Base-by-base conservation (phyloP, 164 flowering plant genomes). In the Malania oleifera region DNA sequence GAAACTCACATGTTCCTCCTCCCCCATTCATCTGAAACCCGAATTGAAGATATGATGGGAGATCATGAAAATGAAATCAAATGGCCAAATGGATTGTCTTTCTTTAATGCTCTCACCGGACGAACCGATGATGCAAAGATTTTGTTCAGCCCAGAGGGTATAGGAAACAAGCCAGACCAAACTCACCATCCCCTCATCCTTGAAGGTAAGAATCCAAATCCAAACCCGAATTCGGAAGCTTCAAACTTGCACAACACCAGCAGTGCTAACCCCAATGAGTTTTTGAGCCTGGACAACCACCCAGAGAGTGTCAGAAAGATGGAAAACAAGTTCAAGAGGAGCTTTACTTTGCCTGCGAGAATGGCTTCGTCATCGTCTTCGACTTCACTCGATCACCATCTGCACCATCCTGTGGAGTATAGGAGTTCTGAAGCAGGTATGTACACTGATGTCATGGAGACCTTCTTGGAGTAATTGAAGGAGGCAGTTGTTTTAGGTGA, bases 71-170 rank as follows among this genome's bases (percentile, higher is more conserved):
- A 74, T 15, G 99, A 95, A 53, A 78, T 95, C 72, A 95, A 91
- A 64, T 91, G 99, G 99, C 99, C 99, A 0, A 88, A 80, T 51
- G 99, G 99, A 8, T 54, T 93, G 65, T 78, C 91, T 12, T 87
- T 91, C 77, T 86, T 82, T 59, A 76, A 80, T 60, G 96, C 93
- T 2, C 81, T 89, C 28, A 83, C 87, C 0, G 87, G 87, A 17
- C 65, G 79, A 19, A 39, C 68, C 0, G 93, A 84, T 46, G 91
- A 84, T 37, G 77, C 90, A 15, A 86, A 83, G 74, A 81, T 89
- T 18, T 52, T 89, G 75, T 84, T 86, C 52, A 79, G 76, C 54
- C 70, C 82, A 0, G 96, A 80, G 29, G 71, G 78, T 25, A 27
- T 83, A n/a, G 85, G 77, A 26, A 75, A 60, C 82, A 80, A 82